A percentile compares a stretch with the other conserved stretches of the same genome.
These are phyloP conservation scores for Arabidopsis lyrata DNA, from an alignment of 441 rosid genomes.

Conservation along the genomic window DNA sequence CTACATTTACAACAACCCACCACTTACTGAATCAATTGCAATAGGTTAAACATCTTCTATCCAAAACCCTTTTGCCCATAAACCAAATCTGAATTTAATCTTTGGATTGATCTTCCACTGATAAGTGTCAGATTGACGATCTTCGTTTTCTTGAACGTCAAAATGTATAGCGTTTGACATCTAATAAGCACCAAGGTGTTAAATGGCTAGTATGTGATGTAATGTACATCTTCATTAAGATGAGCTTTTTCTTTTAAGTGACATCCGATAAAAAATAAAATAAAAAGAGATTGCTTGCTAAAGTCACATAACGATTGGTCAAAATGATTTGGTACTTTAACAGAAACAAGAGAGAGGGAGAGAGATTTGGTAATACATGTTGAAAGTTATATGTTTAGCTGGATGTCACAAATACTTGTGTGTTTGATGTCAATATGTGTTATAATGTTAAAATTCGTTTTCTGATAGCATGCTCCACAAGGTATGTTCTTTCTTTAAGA, in stretches of 20 bases:
- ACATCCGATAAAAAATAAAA: no score
- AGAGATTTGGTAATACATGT: not conserved
- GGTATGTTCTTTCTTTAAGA: not conserved
- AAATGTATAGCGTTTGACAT: conserved; percentile 2
- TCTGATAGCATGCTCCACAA: not conserved
- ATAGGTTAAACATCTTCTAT: conserved; percentile 1
- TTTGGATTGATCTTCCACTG: not conserved
- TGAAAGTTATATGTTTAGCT: not conserved
- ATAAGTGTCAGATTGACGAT: not conserved
- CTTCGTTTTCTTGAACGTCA: not conserved
- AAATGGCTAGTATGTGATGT: not conserved
- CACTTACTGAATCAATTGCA: not conserved
- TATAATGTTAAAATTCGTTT: not conserved
- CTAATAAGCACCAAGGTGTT: conserved; percentile 11
- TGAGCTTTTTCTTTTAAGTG: no score
- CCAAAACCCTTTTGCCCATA: not conserved
- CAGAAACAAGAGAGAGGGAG: not conserved
- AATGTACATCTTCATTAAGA: not conserved
- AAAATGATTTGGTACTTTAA: not conserved
- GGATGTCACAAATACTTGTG: not conserved
- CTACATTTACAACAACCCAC: not conserved
- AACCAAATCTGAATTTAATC: not conserved
- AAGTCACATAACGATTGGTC: not conserved
- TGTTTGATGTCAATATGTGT: not conserved
- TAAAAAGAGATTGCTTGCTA: not conserved